Evolutionary conservation across 2,329 filamentous ascomycete genomes (phyloP).

Genomic region (Aspergillus flavus): DNA sequence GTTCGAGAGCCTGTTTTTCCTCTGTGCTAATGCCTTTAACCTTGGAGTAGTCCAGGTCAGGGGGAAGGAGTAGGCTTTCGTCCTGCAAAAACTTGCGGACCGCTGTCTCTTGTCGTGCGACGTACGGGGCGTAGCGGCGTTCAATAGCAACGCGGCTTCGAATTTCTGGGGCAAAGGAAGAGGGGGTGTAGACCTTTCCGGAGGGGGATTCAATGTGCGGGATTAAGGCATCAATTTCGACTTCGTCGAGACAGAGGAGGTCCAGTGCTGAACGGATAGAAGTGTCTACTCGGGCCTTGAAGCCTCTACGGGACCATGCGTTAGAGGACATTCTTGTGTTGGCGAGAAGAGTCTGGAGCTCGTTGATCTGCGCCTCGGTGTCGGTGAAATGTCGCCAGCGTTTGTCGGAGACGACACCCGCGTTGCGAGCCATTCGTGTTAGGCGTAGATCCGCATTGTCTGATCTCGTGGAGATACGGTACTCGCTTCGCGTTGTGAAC

Average conservation of each 20-base stretch:
- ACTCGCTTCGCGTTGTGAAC: slow-evolving; percentile 96
- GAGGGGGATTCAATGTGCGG: slow-evolving; percentile 49
- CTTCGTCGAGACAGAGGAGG: slow-evolving; percentile 69
- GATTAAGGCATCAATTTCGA: slow-evolving; percentile 61
- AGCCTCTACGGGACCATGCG: slow-evolving; percentile 71
- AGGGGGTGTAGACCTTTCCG: slow-evolving; percentile 47
- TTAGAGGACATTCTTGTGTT: slow-evolving; percentile 60
- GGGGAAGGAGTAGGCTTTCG: slow-evolving; percentile 71
- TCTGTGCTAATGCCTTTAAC: slow-evolving; percentile 77
- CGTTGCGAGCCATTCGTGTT: slow-evolving; percentile 73
- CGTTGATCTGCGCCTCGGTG: slow-evolving; percentile 67
- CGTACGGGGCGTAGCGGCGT: slow-evolving; percentile 83
- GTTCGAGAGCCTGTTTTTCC: slow-evolving; percentile 71
- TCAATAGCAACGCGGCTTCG: slow-evolving; percentile 76
- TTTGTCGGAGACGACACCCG: slow-evolving; percentile 75
- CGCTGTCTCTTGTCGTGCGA: slow-evolving; percentile 69
- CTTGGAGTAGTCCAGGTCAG: slow-evolving; percentile 72
- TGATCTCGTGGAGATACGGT: slow-evolving; percentile 85
- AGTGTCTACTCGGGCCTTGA: slow-evolving; percentile 68
- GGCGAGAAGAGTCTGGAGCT: slow-evolving; percentile 65
- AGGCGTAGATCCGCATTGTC: slow-evolving; percentile 93
- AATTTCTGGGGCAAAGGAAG: slow-evolving; percentile 58
- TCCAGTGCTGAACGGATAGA: slow-evolving; percentile 74
- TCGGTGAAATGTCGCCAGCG: slow-evolving; percentile 74
- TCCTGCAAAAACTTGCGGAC: slow-evolving; percentile 72